These are phyloP conservation scores for Shiraia bambusicola DNA, from an alignment of 2,329 filamentous ascomycete genomes.

Conservation along the genomic window DNA sequence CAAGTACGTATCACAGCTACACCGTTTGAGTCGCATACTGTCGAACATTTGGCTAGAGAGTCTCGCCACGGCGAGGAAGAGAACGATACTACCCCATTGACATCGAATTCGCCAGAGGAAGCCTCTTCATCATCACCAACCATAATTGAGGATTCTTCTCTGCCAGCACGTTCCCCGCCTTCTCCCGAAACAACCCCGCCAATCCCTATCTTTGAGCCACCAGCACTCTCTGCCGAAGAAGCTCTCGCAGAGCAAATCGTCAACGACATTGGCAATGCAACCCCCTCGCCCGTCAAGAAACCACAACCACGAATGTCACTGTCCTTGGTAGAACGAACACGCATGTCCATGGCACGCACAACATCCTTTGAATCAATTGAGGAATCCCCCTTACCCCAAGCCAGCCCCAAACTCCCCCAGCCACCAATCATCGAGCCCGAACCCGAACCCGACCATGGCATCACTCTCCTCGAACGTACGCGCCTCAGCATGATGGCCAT, in stretches of 20 bases:
- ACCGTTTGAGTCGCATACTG: slow-evolving; percentile 21
- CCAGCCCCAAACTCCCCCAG: slow-evolving; percentile 15
- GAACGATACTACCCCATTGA: slow-evolving; percentile 6
- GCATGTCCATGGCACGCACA: slow-evolving; percentile 48
- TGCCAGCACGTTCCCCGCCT: slow-evolving; percentile 4
- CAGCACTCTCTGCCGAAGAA: slow-evolving; percentile 29
- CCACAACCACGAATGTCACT: slow-evolving; percentile 43
- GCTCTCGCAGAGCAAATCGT: slow-evolving; percentile 44
- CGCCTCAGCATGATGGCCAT: slow-evolving; percentile 74
- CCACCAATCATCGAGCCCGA: slow-evolving; percentile 13
- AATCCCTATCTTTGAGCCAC: slow-evolving; percentile 20
- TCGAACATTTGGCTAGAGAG: slow-evolving; percentile 5
- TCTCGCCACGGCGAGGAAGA: slow-evolving; percentile 3
- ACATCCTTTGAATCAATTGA: slow-evolving; percentile 28
- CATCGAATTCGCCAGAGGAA: slow-evolving; percentile 9
- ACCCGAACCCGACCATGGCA: slow-evolving; percentile 25
- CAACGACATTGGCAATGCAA: slow-evolving; percentile 42
- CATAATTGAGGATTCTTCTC: slow-evolving; percentile 3
- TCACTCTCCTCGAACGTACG: slow-evolving; percentile 69
- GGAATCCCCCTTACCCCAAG: slow-evolving; percentile 22
- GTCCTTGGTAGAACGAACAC: slow-evolving; percentile 50
- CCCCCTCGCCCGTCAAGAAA: slow-evolving; percentile 46
- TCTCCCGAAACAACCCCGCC: slow-evolving; percentile 16
- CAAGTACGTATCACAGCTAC: slow-evolving; percentile 11
- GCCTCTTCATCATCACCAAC: slow-evolving; percentile 4